Base-by-base conservation (phyloP, 768 basidiomycete genomes). In the Leccinellum rugosiceps region DNA sequence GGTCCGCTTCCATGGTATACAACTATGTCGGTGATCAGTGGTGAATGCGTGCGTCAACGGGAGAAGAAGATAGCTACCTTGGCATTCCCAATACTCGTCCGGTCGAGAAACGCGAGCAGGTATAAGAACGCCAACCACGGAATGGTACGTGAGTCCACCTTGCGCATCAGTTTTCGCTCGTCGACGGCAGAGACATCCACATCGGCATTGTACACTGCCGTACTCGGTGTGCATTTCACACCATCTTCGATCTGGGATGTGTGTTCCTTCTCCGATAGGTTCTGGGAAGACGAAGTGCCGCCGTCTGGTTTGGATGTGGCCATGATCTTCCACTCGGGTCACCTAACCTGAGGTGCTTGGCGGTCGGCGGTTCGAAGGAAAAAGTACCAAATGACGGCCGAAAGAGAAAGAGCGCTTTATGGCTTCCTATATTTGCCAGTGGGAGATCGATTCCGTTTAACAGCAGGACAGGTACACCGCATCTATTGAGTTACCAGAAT, bases 101-200 rank as follows among this genome's bases (percentile, higher is more conserved):
- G 76, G 60, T 84, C 82, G 53, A 85, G 71, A 77, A 90, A 92
- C 62, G 85, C 86, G 38, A 92, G 75, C 35, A 92, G 75, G 71
- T 91, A 91, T 63, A 93, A 71, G 53, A 94, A 78, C 5, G 88
- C 85, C 41, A 88, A 66, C 88, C 87, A 89, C 10, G 86, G 83
- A 35, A 87, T 77, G 59, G 87, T 77, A n/a, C 79, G 78, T 57
- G 77, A 62, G 70, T 88, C 87, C 48, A 90, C 79, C 72, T 88
- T 91, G 64, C 88, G 76, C 59, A 92, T 66, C 58, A 91, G 68
- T 67, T 83, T 85, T 55, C 80, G 80, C 70, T 90, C 89, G 66
- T 92, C 82, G 49, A 92, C 73, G 10, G 73, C 77, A 58, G 82
- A 84, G 26, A 79, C 72, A 67, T 88, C 87, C 56, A 86, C 64